Percentiles rank a stretch among this genome's conserved stretches.
phyloP scores from a whole-genome alignment of 768 basidiomycete genomes.

The Russula olivacea region DNA sequence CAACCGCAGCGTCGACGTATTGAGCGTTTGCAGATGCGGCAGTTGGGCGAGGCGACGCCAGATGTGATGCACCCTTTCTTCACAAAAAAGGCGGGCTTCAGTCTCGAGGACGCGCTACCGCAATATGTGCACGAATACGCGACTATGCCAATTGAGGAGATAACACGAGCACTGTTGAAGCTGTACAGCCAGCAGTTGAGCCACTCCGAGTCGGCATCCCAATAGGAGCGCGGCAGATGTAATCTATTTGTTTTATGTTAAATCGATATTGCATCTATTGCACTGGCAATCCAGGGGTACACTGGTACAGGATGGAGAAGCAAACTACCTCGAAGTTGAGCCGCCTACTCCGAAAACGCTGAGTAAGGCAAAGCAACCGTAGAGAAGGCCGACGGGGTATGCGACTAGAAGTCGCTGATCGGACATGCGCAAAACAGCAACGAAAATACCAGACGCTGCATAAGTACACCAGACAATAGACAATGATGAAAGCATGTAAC shows the following conservation, averaged over 20 bases:
- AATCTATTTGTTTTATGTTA: constrained; percentile 25
- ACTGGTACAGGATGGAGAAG: constrained; percentile 1
- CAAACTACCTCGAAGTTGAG: constrained; percentile 14
- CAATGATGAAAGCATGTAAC: constrained; percentile 74
- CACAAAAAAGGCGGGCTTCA: constrained; percentile 80
- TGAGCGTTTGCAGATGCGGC: constrained; percentile 77
- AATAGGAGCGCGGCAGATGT: constrained; percentile 3
- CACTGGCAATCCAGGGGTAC: background rate
- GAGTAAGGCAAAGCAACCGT: constrained; percentile 89
- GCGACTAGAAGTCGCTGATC: constrained; percentile 93
- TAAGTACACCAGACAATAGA: constrained; percentile 97
- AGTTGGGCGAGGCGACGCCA: constrained; percentile 83
- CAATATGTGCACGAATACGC: constrained; percentile 86
- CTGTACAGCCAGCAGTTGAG: constrained; percentile 71
- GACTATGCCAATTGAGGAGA: constrained; percentile 73
- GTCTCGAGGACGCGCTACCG: constrained; percentile 75
- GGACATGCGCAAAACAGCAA: constrained; percentile 91
- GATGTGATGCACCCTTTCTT: constrained; percentile 86
- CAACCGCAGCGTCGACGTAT: constrained; percentile 55
- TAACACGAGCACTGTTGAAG: constrained; percentile 72
- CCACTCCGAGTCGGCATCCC: constrained; percentile 27
- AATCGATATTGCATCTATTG: constrained; percentile 22
- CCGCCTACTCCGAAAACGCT: constrained; percentile 75
- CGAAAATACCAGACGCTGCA: constrained; percentile 92
- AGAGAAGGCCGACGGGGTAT: constrained; percentile 91